Conservation (phyloP, 2,329 filamentous ascomycete species). For the Monosporascus sp. region DNA sequence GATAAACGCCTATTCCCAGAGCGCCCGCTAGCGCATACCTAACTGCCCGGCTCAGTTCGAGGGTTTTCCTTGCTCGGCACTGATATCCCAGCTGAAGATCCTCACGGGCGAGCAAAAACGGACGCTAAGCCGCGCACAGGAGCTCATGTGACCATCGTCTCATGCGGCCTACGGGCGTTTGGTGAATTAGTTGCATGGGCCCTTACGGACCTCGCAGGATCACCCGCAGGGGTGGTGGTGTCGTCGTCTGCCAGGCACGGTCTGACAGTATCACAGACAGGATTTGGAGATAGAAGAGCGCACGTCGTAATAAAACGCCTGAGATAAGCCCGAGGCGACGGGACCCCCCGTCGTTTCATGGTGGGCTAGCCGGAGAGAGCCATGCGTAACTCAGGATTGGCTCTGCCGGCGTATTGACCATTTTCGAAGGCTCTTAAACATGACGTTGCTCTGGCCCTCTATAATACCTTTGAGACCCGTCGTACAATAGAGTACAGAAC, state of each 20-base stretch:
- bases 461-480: not conserved
- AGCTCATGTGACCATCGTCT: not conserved
- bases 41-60: no score
- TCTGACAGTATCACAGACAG: not conserved
- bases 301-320: no score
- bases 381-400: not conserved
- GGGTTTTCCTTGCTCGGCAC: no score
- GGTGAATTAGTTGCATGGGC: not conserved
- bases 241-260: not conserved
- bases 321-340: not conserved
- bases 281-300: no score
- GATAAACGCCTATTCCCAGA: no score
- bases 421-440: no score
- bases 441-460: no score
- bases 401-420: not conserved
- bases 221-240: not conserved
- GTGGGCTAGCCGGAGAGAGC: not conserved
- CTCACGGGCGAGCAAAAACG: not conserved
- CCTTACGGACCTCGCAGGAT: not conserved
- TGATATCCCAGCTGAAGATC: no score
- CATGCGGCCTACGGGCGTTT: not conserved
- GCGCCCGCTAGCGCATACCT: no score
- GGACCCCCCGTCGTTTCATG: not conserved
- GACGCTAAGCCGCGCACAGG: not conserved
- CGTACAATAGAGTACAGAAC: not conserved